Evolutionary conservation across 768 basidiomycete species (phyloP), one percentile per base, ranked within the genome.

Genomic region (Auriscalpium microsporum): DNA sequence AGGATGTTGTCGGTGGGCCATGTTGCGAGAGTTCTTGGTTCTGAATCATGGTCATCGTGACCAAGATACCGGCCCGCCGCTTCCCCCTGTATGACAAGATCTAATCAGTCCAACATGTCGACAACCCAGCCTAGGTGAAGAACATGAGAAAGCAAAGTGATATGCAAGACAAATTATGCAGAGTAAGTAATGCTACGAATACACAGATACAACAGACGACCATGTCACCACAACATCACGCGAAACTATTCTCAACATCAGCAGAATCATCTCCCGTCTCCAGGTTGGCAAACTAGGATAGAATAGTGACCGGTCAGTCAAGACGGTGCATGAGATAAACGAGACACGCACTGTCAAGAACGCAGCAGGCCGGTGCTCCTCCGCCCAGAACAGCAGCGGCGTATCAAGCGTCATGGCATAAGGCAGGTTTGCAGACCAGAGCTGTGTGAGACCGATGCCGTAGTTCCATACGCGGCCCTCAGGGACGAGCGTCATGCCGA

Each of bases 401-500:
- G 90, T 94, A 67, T 95, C 94, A 56, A 97, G 74, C 33, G 80
- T 82, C 79, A 95, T 87, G 17, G 82, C 79, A 65, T 90, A 97
- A 38, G 82, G 79, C 61, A 94, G 69, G 63, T 75, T 88, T 37
- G 90, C 81, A 8, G 88, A 79, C 91, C 93, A 97, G 59, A 92
- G 67, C 69, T 96, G 92, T 4, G 94, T 95, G 48, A 96, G 75
- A 38, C 94, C 93, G 55, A 95, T 85, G 36, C 93, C 92, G 65
- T 96, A 97, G 70, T 96, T 96, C 96, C 96, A 98, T 36, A 96
- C 84, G 54, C 84, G 84, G 61, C 95, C 96, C 69, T 89, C 94
- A 1, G 90, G 94, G 16, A 95, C 92, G 8, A 98, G 74, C 0
- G 93, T 95, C 84, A 94, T 94, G 21, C 94, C 96, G 14, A 98